Percentiles rank a stretch among this genome's conserved stretches.
phyloP scores from a whole-genome alignment of 164 flowering plant genomes.

The Platanus orientalis region DNA sequence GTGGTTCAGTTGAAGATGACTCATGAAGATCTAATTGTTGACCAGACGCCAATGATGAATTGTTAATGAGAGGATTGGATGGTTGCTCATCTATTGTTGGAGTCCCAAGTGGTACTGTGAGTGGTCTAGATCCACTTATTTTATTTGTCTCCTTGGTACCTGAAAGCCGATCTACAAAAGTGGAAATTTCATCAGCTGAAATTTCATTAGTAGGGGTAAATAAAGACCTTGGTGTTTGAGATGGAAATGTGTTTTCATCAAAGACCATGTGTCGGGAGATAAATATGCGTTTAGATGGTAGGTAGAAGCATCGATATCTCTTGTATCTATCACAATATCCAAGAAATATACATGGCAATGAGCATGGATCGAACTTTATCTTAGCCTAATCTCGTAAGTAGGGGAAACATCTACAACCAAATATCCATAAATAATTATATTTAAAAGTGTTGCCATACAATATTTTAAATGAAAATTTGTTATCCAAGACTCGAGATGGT shows the following conservation, averaged over 20 bases:
- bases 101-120: no score
- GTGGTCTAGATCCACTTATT: neutral
- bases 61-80: no score
- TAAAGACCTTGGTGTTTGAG: neutral
- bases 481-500: neutral
- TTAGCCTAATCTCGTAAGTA: neutral
- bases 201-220: no score
- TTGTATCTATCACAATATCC: conserved; percentile 5
- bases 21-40: no score
- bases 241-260: conserved; percentile 3
- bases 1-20: no score
- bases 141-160: neutral
- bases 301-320: conserved; percentile 7
- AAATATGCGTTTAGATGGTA: neutral
- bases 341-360: conserved; percentile 3
- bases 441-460: neutral
- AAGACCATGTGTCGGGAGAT: conserved; percentile 6
- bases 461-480: neutral
- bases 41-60: no score
- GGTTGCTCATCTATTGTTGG: no score
- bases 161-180: neutral
- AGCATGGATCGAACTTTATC: neutral
- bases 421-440: neutral
- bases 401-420: conserved; percentile 12
- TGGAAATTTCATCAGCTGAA: neutral